These are phyloP conservation scores for Pythium brachiatum DNA, from an alignment of 352 stramenopile genomes.

Conservation along the genomic window DNA sequence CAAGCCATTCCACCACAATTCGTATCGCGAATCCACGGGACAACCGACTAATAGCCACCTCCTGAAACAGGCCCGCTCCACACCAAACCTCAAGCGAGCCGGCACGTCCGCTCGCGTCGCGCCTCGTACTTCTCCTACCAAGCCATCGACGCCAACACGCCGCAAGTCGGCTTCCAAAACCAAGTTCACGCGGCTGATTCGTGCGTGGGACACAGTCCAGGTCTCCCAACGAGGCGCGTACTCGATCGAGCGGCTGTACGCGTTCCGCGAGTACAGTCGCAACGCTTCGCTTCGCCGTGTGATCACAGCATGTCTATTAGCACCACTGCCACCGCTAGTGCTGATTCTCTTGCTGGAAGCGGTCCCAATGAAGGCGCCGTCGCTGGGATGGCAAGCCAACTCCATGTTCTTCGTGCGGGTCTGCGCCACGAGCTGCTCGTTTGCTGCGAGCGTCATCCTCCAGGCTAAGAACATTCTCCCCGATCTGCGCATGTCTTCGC, in stretches of 20 bases:
- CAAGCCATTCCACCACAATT: too few relatives aligned
- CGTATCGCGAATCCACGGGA: too few relatives aligned
- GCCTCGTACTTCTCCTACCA: too few relatives aligned
- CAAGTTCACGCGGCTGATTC: too few relatives aligned
- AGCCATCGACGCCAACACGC: too few relatives aligned
- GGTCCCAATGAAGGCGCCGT: not conserved
- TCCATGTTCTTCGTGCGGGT: not conserved
- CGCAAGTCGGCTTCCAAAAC: too few relatives aligned
- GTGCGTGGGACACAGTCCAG: too few relatives aligned
- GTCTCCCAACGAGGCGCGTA: not conserved
- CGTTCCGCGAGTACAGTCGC: not conserved
- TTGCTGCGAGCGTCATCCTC: not conserved
- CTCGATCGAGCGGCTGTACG: constrained; percentile 4
- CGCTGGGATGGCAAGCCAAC: not conserved
- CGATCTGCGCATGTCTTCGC: not conserved
- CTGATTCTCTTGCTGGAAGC: not conserved
- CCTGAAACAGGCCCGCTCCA: too few relatives aligned
- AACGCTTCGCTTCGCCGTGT: not conserved
- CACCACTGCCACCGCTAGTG: not conserved
- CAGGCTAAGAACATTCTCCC: constrained; percentile 10
- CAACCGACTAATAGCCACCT: too few relatives aligned
- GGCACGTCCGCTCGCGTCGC: too few relatives aligned
- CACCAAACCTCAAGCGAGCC: too few relatives aligned
- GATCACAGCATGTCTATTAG: not conserved
- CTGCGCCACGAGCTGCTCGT: too few relatives aligned